Conservation (phyloP, 2,329 filamentous ascomycete species). For the Esteya vermicola region DNA sequence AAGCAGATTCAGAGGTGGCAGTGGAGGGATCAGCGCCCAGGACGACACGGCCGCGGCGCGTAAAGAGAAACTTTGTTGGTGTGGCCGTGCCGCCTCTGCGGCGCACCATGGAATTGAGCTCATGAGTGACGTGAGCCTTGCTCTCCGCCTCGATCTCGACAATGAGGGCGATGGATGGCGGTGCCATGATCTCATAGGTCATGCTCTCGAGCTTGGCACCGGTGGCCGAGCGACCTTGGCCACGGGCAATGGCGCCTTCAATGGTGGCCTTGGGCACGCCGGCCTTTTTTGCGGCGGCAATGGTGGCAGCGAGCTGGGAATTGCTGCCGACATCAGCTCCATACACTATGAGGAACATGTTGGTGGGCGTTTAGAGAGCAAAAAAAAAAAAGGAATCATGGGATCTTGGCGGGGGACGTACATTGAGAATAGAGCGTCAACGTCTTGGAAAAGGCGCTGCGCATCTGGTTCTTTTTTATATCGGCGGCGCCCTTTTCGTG, state of each 20-base stretch:
- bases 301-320: constrained; percentile 54
- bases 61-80: constrained; percentile 72
- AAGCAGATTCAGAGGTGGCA: too few species aligned
- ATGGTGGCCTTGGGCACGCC: constrained; percentile 69
- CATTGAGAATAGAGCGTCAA: constrained; percentile 64
- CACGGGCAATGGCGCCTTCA: constrained; percentile 73
- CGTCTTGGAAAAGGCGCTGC: constrained; percentile 53
- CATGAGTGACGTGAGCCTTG: constrained; percentile 57
- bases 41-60: constrained; percentile 60
- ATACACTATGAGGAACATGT: constrained; percentile 19
- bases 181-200: constrained; percentile 68
- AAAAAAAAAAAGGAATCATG: too few species aligned
- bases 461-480: constrained; percentile 58
- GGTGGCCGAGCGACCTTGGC: constrained; percentile 65
- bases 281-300: constrained; percentile 67
- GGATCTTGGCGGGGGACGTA: constrained; percentile 22
- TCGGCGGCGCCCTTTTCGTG: constrained; percentile 89
- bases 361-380: background rate
- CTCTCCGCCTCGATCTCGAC: constrained; percentile 79
- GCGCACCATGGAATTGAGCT: constrained; percentile 59
- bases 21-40: too few species aligned
- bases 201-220: constrained; percentile 66
- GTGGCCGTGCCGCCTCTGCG: constrained; percentile 54
- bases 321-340: constrained; percentile 64
- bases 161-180: constrained; percentile 62